These are phyloP conservation scores for Lasiodiplodia gonubiensis DNA, from an alignment of 2,329 filamentous ascomycete genomes.

Conservation along the genomic window DNA sequence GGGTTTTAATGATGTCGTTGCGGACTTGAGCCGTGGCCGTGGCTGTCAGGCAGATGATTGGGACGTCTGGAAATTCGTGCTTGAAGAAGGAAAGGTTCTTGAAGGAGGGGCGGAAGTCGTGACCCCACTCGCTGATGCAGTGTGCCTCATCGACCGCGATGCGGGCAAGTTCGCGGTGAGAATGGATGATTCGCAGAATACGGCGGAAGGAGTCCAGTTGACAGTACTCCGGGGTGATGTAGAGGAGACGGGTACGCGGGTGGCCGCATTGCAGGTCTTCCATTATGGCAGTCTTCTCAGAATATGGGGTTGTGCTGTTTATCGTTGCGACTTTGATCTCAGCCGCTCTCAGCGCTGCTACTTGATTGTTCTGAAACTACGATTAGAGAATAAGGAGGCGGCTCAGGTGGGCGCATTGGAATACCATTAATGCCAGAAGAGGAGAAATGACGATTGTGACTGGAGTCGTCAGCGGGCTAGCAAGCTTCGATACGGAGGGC, in stretches of 20 bases:
- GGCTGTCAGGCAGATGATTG: constrained; percentile 90
- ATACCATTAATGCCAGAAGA: constrained; percentile 84
- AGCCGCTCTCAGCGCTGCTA: constrained; percentile 75
- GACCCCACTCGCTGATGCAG: constrained; percentile 97
- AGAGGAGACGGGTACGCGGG: constrained; percentile 80
- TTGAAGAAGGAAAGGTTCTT: constrained; percentile 87
- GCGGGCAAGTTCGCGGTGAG: constrained; percentile 82
- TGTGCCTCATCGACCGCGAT: constrained; percentile 94
- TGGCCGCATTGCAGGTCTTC: constrained; percentile 87
- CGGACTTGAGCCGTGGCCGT: constrained; percentile 84
- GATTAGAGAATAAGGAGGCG: neutral
- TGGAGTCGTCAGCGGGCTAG: constrained; percentile 44
- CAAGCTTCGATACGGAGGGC: neutral
- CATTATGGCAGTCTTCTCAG: constrained; percentile 72
- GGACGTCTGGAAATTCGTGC: constrained; percentile 78
- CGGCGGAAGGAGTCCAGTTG: constrained; percentile 77
- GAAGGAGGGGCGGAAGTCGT: constrained; percentile 94
- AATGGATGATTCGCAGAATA: constrained; percentile 73
- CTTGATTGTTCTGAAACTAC: constrained; percentile 80
- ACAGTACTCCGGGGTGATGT: constrained; percentile 92
- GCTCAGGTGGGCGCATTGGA: constrained; percentile 26
- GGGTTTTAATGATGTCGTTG: constrained; percentile 77
- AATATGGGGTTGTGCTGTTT: constrained; percentile 76
- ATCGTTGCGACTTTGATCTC: constrained; percentile 83
- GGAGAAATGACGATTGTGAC: constrained; percentile 92